These are phyloP conservation scores for Rubroboletus pulcherrimus DNA, from an alignment of 768 basidiomycete genomes.

Conservation along the genomic window DNA sequence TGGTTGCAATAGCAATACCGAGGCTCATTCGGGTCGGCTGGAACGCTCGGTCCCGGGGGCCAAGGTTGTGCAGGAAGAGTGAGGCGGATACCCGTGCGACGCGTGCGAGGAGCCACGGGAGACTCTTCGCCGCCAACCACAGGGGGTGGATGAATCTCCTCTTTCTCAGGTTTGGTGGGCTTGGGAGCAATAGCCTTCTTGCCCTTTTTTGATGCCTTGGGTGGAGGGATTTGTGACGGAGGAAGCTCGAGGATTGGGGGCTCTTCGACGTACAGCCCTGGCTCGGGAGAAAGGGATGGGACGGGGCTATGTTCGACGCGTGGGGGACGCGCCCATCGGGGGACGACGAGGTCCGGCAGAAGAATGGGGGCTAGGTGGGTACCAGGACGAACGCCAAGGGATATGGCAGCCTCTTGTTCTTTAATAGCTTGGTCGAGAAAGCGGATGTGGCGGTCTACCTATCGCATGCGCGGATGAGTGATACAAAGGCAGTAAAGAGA, in stretches of 20 bases:
- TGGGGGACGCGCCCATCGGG: conserved; percentile 47
- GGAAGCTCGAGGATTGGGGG: conserved; percentile 6
- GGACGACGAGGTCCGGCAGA: conserved; percentile 59
- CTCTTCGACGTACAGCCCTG: conserved; percentile 17
- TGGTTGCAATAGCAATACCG: conserved; percentile 82
- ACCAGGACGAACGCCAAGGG: conserved; percentile 49
- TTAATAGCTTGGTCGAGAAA: conserved; percentile 73
- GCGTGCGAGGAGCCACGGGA: conserved; percentile 13
- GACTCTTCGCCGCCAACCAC: conserved; percentile 10
- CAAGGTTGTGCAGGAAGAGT: conserved; percentile 34
- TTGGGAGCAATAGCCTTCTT: conserved; percentile 19
- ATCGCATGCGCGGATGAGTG: not conserved
- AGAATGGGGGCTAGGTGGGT: conserved; percentile 52
- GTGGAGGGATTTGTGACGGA: conserved; percentile 9
- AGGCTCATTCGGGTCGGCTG: conserved; percentile 45
- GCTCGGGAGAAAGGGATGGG: conserved; percentile 33
- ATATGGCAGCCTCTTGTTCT: conserved; percentile 54
- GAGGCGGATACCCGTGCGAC: conserved; percentile 29
- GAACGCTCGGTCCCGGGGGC: conserved; percentile 16
- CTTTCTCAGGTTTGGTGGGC: conserved; percentile 17
- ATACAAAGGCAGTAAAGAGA: not conserved
- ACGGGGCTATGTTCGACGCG: conserved; percentile 44
- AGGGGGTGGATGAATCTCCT: conserved; percentile 8
- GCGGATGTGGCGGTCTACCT: conserved; percentile 80
- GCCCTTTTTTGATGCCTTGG: conserved; percentile 21